phyloP scores from a whole-genome alignment of 257 asterid species.

The Salvia rosmarinus region DNA sequence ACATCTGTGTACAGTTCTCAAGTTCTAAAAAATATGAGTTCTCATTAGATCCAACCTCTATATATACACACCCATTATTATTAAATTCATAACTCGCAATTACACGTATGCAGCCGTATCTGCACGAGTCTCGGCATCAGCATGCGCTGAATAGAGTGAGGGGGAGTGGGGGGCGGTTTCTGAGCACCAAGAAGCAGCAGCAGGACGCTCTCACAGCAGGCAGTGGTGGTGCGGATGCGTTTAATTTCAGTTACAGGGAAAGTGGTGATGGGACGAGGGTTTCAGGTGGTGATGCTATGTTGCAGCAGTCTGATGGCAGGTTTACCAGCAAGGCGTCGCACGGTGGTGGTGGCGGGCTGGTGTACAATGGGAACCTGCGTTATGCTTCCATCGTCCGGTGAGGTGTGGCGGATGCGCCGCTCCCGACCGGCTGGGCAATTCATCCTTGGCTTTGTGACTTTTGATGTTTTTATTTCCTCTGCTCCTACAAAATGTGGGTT shows the following conservation, averaged over 20 bases:
- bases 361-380: constrained; percentile 50
- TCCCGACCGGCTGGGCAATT: constrained; percentile 67
- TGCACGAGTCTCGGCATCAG: constrained; percentile 95
- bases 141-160: constrained; percentile 93
- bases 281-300: constrained; percentile 27
- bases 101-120: constrained; percentile 76
- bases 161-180: constrained; percentile 91
- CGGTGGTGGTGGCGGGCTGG: constrained; percentile 45
- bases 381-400: constrained; percentile 72
- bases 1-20: too few relatives aligned
- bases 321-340: constrained; percentile 27
- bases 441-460: constrained; percentile 94
- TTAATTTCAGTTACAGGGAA: constrained; percentile 21
- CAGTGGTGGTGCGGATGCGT: constrained; percentile 25
- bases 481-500: not conserved
- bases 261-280: constrained; percentile 32
- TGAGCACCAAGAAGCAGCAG: constrained; percentile 75
- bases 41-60: too few relatives aligned
- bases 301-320: constrained; percentile 48
- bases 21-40: too few relatives aligned
- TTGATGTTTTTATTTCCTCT: not conserved
- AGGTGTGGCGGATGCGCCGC: constrained; percentile 24
- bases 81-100: too few relatives aligned
- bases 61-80: too few relatives aligned
- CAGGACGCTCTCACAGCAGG: constrained; percentile 38